phyloP scores from a whole-genome alignment of 2,329 filamentous ascomycete genomes.

The Trichoderma oligosporum region DNA sequence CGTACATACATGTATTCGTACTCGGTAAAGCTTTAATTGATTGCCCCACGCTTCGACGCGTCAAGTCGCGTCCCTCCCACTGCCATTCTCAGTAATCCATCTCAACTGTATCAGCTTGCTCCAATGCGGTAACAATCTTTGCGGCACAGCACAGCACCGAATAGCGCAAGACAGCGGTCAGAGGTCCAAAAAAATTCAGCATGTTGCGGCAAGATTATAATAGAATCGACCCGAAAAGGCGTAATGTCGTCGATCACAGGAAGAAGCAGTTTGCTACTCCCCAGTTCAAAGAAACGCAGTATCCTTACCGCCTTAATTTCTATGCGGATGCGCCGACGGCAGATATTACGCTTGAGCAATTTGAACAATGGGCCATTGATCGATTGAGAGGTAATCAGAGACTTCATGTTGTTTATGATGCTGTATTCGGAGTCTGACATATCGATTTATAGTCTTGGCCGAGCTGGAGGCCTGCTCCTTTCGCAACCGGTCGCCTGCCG shows the following conservation, averaged over 20 bases:
- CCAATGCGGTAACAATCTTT: neutral
- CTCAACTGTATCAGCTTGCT: neutral
- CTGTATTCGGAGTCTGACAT: neutral
- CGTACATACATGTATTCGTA: too few species aligned
- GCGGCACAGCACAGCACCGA: neutral
- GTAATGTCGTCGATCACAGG: slow-evolving; percentile 71
- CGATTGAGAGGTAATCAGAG: slow-evolving; percentile 64
- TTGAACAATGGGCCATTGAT: slow-evolving; percentile 98
- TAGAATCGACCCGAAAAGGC: slow-evolving; percentile 65
- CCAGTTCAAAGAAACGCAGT: slow-evolving; percentile 71
- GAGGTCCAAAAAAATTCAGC: neutral
- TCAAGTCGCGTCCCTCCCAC: slow-evolving; percentile 33
- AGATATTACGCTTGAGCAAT: slow-evolving; percentile 94
- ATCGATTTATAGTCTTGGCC: slow-evolving; percentile 67
- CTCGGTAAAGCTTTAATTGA: slow-evolving; percentile 25
- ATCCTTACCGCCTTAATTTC: slow-evolving; percentile 86
- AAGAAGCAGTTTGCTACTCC: slow-evolving; percentile 83
- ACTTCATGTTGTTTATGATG: neutral
- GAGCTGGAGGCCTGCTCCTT: slow-evolving; percentile 94
- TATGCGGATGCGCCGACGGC: slow-evolving; percentile 84
- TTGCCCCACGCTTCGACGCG: slow-evolving; percentile 30
- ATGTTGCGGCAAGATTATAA: slow-evolving; percentile 52
- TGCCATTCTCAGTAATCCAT: neutral
- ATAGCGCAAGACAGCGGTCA: neutral
- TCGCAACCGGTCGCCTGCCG: slow-evolving; percentile 79